Conservation (phyloP, 148 eudicot genomes). For the Rhododendron mucronatum region DNA sequence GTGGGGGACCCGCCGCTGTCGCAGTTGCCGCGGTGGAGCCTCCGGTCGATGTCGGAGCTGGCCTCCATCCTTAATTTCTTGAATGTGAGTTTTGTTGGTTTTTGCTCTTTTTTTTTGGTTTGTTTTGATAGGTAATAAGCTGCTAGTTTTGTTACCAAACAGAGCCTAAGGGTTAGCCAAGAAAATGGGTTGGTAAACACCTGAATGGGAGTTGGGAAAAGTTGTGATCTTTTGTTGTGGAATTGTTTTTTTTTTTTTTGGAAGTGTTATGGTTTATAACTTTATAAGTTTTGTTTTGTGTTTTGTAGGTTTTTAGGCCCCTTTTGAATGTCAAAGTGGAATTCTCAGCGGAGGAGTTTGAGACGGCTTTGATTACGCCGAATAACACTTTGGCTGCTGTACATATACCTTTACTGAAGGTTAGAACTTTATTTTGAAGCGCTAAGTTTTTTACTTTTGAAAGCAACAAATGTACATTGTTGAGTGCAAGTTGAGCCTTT, state of each 20-base stretch:
- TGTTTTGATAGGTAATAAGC: background rate
- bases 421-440: constrained; percentile 27
- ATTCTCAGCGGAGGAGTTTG: constrained; percentile 91
- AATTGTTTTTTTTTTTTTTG: background rate
- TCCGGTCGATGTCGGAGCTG: constrained; percentile 91
- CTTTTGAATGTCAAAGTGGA: constrained; percentile 76
- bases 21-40: constrained; percentile 72
- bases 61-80: constrained; percentile 85
- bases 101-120: background rate
- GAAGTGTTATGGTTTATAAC: constrained; percentile 11
- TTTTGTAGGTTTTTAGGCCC: constrained; percentile 71
- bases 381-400: constrained; percentile 72
- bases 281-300: constrained; percentile 24
- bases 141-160: background rate
- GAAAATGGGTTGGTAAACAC: background rate
- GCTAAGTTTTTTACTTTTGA: background rate
- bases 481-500: background rate
- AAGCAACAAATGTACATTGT: background rate
- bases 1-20: constrained; percentile 51
- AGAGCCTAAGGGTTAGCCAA: background rate
- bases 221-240: constrained; percentile 6
- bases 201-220: constrained; percentile 44
- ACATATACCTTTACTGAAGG: constrained; percentile 94
- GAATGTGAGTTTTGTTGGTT: constrained; percentile 37
- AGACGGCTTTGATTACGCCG: constrained; percentile 81